Conservation (phyloP, 352 stramenopile genomes). For the Globisporangium acanthophoron region DNA sequence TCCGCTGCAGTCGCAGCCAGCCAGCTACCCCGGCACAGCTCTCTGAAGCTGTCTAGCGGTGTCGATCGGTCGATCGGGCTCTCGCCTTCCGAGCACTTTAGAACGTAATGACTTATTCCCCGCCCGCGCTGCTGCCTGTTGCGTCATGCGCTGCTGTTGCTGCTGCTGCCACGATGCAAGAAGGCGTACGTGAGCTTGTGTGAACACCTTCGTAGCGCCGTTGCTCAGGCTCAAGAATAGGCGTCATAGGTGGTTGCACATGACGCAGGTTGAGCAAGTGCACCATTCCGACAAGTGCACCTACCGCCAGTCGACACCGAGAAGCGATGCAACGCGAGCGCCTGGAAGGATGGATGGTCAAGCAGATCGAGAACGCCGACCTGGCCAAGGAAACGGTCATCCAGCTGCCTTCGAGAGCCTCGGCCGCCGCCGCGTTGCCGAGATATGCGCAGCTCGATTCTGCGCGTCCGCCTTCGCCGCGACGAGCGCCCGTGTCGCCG, state of each 20-base stretch:
- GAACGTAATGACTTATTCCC: neutral
- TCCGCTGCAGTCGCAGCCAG: too few species aligned
- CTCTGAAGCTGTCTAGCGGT: too few species aligned
- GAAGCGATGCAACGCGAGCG: slow-evolving; percentile 53
- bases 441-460: neutral
- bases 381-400: slow-evolving; percentile 61
- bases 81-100: neutral
- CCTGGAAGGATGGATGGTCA: slow-evolving; percentile 73
- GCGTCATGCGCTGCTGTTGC: neutral
- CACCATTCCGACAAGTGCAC: too few species aligned
- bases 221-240: too few species aligned
- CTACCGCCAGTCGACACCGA: neutral
- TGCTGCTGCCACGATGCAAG: neutral
- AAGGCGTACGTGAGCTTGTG: too few species aligned
- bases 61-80: neutral
- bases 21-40: too few species aligned
- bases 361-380: slow-evolving; percentile 62
- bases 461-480: slow-evolving; percentile 8
- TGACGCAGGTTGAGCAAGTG: too few species aligned
- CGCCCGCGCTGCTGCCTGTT: neutral
- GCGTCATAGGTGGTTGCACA: too few species aligned
- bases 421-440: neutral
- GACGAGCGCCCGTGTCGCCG: slow-evolving; percentile 6
- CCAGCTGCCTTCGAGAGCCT: slow-evolving; percentile 30
- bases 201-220: too few species aligned